phyloP scores from a whole-genome alignment of 2,329 filamentous ascomycete genomes.

The Colletotrichum tofieldiae region DNA sequence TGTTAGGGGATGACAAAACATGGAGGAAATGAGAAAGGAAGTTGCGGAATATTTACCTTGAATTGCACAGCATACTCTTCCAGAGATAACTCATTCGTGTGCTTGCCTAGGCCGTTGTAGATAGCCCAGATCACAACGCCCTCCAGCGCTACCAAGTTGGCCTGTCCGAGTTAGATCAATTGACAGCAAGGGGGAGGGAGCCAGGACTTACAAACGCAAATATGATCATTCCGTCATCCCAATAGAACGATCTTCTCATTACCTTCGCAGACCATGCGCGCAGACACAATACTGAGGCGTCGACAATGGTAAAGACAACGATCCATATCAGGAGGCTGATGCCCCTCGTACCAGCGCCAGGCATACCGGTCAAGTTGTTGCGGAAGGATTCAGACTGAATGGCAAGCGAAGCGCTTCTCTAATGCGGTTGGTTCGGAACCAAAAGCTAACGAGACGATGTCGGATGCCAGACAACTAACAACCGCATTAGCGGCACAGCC shows the following conservation, averaged over 20 bases:
- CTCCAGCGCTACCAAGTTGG: constrained; percentile 38
- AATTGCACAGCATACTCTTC: constrained; percentile 31
- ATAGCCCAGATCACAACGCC: constrained; percentile 46
- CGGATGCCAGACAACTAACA: background rate
- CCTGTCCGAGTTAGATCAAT: constrained; percentile 31
- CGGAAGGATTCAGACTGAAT: background rate
- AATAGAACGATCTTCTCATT: constrained; percentile 43
- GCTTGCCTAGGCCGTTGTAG: constrained; percentile 47
- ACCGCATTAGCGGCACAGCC: constrained; percentile 12
- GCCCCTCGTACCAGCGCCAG: constrained; percentile 35
- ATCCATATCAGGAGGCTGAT: constrained; percentile 38
- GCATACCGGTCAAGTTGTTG: constrained; percentile 19
- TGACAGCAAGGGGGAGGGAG: background rate
- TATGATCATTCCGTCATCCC: constrained; percentile 45
- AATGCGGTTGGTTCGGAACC: constrained; percentile 5
- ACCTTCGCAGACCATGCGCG: constrained; percentile 46
- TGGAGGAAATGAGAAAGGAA: too few relatives aligned
- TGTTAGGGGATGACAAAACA: constrained; percentile 1
- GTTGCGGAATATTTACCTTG: constrained; percentile 14
- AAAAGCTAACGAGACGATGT: too few relatives aligned
- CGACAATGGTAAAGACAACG: constrained; percentile 44
- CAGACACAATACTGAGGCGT: constrained; percentile 39
- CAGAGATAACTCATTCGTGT: constrained; percentile 38
- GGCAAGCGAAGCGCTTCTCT: background rate
- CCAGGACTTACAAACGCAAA: constrained; percentile 46